phyloP scores from a whole-genome alignment of 2,329 filamentous ascomycete species.

The Fusarium keratoplasticum region DNA sequence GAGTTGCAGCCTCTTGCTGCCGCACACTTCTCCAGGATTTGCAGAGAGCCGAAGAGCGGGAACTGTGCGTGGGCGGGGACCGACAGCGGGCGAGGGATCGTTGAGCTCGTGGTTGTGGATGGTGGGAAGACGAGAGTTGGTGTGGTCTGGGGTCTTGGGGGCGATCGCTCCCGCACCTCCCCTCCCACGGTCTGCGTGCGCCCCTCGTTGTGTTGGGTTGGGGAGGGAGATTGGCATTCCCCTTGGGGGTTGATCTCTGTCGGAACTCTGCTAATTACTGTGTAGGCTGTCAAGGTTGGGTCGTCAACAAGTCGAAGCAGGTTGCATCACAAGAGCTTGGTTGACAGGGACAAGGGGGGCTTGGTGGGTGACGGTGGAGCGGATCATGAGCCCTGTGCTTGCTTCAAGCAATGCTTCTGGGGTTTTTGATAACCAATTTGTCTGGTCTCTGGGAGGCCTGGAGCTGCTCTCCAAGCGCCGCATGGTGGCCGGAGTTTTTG shows the following conservation, averaged over 20 bases:
- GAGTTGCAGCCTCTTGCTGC: conserved; percentile 21
- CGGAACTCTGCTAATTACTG: not conserved
- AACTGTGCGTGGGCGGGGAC: conserved; percentile 37
- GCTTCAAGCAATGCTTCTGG: conserved; percentile 3
- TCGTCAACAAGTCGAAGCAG: conserved; percentile 2
- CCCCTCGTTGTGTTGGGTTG: not conserved
- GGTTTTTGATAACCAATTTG: conserved; percentile 15
- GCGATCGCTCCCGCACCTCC: conserved; percentile 51
- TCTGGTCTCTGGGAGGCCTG: not conserved
- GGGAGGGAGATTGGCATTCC: not conserved
- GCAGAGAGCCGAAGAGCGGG: conserved; percentile 35
- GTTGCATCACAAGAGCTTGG: conserved; percentile 13
- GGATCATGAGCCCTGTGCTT: conserved; percentile 12
- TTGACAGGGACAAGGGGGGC: conserved; percentile 11
- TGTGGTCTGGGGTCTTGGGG: conserved; percentile 46
- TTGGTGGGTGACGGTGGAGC: conserved; percentile 5
- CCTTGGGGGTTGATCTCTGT: not conserved
- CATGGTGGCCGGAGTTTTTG: not conserved
- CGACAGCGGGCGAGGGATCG: conserved; percentile 23
- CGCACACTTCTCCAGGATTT: conserved; percentile 27
- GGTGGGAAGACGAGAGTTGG: conserved; percentile 19
- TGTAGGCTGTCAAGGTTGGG: not conserved
- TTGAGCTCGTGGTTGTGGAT: conserved; percentile 19
- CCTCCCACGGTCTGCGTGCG: conserved; percentile 2
- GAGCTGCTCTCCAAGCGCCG: not conserved